phyloP scores from a whole-genome alignment of 2,329 filamentous ascomycete genomes.

The Sphaerostilbella broomeana region DNA sequence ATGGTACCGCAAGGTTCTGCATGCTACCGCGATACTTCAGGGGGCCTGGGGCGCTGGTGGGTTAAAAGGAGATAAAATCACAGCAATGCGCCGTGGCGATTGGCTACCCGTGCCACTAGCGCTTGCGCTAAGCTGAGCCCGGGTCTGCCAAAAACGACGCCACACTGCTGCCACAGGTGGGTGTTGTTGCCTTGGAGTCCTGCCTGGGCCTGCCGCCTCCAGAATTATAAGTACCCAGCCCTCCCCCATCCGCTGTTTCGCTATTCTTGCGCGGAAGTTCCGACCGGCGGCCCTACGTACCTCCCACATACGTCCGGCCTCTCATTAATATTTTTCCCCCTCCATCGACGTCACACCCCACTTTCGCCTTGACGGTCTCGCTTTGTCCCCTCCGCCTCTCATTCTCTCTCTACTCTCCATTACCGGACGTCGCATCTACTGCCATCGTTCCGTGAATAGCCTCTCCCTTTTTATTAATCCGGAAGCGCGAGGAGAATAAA shows the following conservation, averaged over 20 bases:
- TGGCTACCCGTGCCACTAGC: slow-evolving; percentile 30
- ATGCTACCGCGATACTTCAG: slow-evolving; percentile 35
- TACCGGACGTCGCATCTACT: slow-evolving; percentile 16
- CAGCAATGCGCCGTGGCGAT: slow-evolving; percentile 27
- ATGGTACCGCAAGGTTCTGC: slow-evolving; percentile 19
- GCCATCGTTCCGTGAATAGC: slow-evolving; percentile 13
- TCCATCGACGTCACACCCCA: slow-evolving; percentile 15
- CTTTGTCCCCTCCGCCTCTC: slow-evolving; percentile 18
- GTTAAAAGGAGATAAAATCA: slow-evolving; percentile 36
- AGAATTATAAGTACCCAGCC: slow-evolving; percentile 53
- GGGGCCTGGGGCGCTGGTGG: slow-evolving; percentile 27
- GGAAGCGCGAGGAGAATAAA: slow-evolving; percentile 13
- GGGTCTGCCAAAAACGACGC: slow-evolving; percentile 35
- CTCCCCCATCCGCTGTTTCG: slow-evolving; percentile 47
- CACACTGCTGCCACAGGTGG: too few relatives aligned
- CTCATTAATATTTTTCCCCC: slow-evolving; percentile 29
- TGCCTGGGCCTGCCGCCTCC: slow-evolving; percentile 30
- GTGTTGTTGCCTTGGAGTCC: slow-evolving; percentile 38
- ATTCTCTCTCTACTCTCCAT: slow-evolving; percentile 17
- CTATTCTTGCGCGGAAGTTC: slow-evolving; percentile 48
- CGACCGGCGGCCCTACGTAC: slow-evolving; percentile 50
- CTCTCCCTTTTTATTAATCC: slow-evolving; percentile 12
- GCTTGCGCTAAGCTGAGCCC: slow-evolving; percentile 30
- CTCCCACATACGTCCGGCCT: slow-evolving; percentile 42
- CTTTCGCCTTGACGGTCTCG: slow-evolving; percentile 19